Conservation (phyloP, 108 stramenopile species). For the Skeletonema marinoi region DNA sequence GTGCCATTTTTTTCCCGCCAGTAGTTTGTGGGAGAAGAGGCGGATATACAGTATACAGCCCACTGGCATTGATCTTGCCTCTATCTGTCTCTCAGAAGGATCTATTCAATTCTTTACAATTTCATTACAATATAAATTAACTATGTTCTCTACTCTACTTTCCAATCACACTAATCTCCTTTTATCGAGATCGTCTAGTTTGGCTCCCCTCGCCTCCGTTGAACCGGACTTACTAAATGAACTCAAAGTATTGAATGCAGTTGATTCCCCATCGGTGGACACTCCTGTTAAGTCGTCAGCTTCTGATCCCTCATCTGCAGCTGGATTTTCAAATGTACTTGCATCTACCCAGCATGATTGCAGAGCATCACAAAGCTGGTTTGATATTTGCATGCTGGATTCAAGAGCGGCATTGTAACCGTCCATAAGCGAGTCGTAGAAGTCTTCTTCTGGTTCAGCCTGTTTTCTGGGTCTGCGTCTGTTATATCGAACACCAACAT, state of each 20-base stretch:
- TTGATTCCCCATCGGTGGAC: constrained; percentile 2
- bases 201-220: neutral
- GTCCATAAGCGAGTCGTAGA: neutral
- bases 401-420: neutral
- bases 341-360: neutral
- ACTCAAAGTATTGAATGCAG: constrained; percentile 1
- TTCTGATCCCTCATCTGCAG: neutral
- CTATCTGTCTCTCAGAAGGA: no score
- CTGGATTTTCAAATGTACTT: neutral
- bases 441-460: neutral
- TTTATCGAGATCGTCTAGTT: neutral
- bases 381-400: neutral
- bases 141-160: neutral
- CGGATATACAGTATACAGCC: no score
- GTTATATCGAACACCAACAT: neutral
- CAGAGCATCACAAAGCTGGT: neutral
- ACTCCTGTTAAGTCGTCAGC: constrained; percentile 3
- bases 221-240: neutral
- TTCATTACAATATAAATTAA: neutral
- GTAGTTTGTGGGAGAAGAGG: no score
- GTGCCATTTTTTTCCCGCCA: no score
- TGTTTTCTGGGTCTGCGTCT: neutral
- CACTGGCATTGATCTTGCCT: no score
- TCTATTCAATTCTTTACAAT: no score
- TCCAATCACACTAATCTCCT: neutral